Conservation (phyloP, 1,139 yeast genomes). For the Yamadazyma atmosphaerica region DNA sequence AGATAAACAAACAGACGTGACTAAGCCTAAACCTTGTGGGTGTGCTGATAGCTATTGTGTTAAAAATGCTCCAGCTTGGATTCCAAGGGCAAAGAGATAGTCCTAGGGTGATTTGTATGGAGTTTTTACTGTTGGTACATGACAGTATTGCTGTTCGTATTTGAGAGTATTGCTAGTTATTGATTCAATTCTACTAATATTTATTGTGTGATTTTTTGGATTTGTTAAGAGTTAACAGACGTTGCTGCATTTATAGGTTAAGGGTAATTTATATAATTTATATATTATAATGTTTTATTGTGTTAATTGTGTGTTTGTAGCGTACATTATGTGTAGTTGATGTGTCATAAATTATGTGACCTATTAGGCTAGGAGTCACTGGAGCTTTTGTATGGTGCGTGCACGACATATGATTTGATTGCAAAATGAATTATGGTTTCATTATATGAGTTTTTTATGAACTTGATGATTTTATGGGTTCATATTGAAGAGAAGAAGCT, state of each 20-base stretch:
- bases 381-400: neutral
- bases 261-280: neutral
- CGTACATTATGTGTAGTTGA: neutral
- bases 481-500: too few species aligned
- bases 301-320: neutral
- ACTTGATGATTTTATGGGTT: too few species aligned
- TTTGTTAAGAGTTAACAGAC: neutral
- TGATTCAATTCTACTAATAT: too few species aligned
- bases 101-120: neutral
- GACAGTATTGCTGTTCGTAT: too few species aligned
- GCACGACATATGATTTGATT: too few species aligned
- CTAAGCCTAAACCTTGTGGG: slow-evolving; percentile 42
- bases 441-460: too few species aligned
- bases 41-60: slow-evolving; percentile 47
- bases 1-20: slow-evolving; percentile 42
- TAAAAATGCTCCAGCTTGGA: slow-evolving; percentile 44
- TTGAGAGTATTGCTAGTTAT: too few species aligned
- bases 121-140: neutral
- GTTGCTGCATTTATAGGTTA: neutral
- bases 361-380: too few species aligned
- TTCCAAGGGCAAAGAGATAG: slow-evolving; percentile 26
- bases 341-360: too few species aligned
- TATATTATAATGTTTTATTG: neutral
- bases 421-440: too few species aligned
- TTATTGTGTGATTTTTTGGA: neutral